Evolutionary conservation across 768 basidiomycete species (phyloP), one percentile per base, ranked within the genome.

Genomic region (Tubosaeta brunneosetosa): DNA sequence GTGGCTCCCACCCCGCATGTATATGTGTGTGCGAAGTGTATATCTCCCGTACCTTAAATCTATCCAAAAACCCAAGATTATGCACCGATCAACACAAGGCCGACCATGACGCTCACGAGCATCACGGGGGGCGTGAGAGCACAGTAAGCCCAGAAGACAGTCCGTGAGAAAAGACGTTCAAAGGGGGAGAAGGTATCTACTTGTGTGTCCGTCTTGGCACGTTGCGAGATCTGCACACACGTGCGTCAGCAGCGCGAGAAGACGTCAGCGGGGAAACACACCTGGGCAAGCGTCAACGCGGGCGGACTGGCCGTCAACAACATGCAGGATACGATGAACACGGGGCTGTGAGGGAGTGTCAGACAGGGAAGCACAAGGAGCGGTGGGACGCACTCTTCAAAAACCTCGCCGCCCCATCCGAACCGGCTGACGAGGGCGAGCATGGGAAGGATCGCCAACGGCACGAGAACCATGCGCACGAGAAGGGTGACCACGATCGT

Each of bases 81-180:
- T n/a, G 81, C 61, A 57, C 79, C 81, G 1, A 83, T 73, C 11
- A 89, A 62, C 47, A 83, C 52, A 40, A 95, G 68, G 1, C 88
- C 92, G 26, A 90, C 63, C 41, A 94, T 78, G 45, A 94, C 88
- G 62, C 85, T 86, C 16, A 75, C 62, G 50, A 93, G 83, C 49
- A 85, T 91, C n/a, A 86, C 77, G 2, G 90, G 88, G 2, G 94
- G 93, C 0, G 94, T 94, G 51, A 94, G 73, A 32, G 92, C 71
- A 59, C 90, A 93, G 64, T 95, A 97, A 2, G 86, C 79, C 91
- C 92, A 94, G 66, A 93, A 93, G 53, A 97, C 91, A 0, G 94
- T 97, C 49, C 90, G 80, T 54, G 84, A 86, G 66, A 97, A 88
- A 33, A 97, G 77, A 1, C 92, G 77, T 72, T 97, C 95, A 64